Percentiles rank a stretch among this genome's conserved stretches.
Evolutionary conservation across 2,329 filamentous ascomycete genomes (phyloP).

Genomic region (Penicillium sp.): DNA sequence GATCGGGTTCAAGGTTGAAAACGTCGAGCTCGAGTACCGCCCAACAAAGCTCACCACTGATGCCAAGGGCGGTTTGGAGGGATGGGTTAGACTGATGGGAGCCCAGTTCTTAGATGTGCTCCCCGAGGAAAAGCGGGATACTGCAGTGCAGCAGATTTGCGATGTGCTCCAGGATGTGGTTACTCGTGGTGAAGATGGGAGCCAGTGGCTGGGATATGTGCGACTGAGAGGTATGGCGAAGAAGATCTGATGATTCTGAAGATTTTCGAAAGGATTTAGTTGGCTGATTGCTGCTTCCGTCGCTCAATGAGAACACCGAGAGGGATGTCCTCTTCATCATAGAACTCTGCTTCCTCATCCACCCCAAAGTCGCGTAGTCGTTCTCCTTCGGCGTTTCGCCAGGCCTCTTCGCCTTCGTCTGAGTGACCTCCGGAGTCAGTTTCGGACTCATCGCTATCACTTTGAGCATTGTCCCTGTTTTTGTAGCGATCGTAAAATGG

Average conservation of each 20-base stretch:
- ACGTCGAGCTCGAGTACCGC: constrained; percentile 62
- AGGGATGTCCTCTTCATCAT: constrained; percentile 62
- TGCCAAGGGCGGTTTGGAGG: constrained; percentile 56
- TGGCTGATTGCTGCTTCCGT: constrained; percentile 23
- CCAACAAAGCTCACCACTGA: constrained; percentile 53
- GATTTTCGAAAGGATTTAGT: background rate
- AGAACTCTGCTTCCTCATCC: constrained; percentile 63
- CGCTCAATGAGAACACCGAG: constrained; percentile 53
- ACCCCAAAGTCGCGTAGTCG: constrained; percentile 62
- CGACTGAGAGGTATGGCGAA: constrained; percentile 44
- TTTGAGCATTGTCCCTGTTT: constrained; percentile 7
- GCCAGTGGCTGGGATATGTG: constrained; percentile 50
- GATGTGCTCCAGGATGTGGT: constrained; percentile 57
- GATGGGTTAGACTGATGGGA: constrained; percentile 66
- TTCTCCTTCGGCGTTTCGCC: constrained; percentile 63
- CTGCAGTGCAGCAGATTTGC: constrained; percentile 53
- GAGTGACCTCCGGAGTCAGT: constrained; percentile 22
- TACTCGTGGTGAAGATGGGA: constrained; percentile 56
- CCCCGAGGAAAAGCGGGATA: constrained; percentile 49
- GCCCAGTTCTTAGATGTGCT: constrained; percentile 58
- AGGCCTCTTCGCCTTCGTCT: constrained; percentile 57
- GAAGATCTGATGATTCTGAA: constrained; percentile 21
- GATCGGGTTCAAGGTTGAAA: constrained; percentile 50
- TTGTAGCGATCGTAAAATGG: constrained; percentile 43
- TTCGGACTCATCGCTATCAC: constrained; percentile 18